Conservation (phyloP, 129 eudicot genomes). For the Helichrysum umbraculigerum region DNA sequence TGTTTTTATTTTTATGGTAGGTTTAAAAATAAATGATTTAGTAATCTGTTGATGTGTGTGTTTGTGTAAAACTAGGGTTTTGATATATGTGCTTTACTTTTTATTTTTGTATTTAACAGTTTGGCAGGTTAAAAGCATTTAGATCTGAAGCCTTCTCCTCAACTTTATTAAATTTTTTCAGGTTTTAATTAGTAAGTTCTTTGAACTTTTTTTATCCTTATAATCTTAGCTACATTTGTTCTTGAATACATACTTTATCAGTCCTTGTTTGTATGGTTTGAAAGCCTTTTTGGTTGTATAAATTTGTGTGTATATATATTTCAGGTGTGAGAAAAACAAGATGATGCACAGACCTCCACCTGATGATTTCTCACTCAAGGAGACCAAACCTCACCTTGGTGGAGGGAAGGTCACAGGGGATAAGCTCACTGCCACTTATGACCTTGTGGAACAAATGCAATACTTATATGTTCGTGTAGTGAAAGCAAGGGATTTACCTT, state of each 20-base stretch:
- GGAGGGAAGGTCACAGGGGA: slow-evolving; percentile 59
- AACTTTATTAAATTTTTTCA: slow-evolving; percentile 12
- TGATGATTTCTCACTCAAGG: slow-evolving; percentile 69
- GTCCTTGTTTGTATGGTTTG: neutral
- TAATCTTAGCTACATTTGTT: neutral
- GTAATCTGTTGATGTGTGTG: slow-evolving; percentile 14
- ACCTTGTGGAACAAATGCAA: slow-evolving; percentile 70
- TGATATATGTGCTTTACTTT: slow-evolving; percentile 3
- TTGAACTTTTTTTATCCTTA: neutral
- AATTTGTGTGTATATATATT: neutral
- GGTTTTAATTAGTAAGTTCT: slow-evolving; percentile 12
- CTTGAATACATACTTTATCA: neutral
- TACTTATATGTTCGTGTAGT: slow-evolving; percentile 66
- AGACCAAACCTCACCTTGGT: slow-evolving; percentile 74
- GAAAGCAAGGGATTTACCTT: slow-evolving; percentile 56
- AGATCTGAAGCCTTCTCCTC: slow-evolving; percentile 50
- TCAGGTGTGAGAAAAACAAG: slow-evolving; percentile 17
- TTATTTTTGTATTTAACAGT: neutral
- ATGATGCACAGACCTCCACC: slow-evolving; percentile 70
- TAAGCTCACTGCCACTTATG: slow-evolving; percentile 66
- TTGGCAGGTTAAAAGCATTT: slow-evolving; percentile 39
- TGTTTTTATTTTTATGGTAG: slow-evolving; percentile 3
- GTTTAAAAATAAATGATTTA: slow-evolving; percentile 1
- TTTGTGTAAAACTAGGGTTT: slow-evolving; percentile 28
- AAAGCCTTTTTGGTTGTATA: neutral